Evolutionary conservation across 441 rosid genomes (phyloP).

Genomic region (Macaranga tanarius): DNA sequence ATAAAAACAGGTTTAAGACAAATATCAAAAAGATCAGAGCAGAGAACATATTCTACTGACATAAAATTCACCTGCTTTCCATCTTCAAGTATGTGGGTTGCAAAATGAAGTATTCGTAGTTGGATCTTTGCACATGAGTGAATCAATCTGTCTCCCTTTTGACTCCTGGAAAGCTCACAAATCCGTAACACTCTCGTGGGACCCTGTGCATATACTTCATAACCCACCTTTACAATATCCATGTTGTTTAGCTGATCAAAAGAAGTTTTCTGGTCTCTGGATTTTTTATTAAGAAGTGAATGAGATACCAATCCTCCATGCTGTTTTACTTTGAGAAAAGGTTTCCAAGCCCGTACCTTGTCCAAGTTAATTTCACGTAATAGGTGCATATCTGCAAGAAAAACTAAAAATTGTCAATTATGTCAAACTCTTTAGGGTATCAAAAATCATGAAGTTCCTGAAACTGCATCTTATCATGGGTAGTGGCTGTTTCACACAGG

Average conservation of each 20-base stretch:
- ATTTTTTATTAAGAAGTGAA: conserved; percentile 41
- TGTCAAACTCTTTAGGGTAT: background rate
- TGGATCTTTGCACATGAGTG: conserved; percentile 64
- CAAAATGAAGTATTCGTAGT: conserved; percentile 63
- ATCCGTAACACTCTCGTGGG: conserved; percentile 79
- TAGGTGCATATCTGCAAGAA: conserved; percentile 58
- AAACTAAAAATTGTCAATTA: conserved; percentile 19
- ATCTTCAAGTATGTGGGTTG: conserved; percentile 71
- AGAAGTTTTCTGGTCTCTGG: conserved; percentile 42
- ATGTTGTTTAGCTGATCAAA: conserved; percentile 40
- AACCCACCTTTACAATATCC: conserved; percentile 66
- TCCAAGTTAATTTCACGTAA: conserved; percentile 89
- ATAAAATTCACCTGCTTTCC: conserved; percentile 50
- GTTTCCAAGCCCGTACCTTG: conserved; percentile 93
- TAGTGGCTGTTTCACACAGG: background rate
- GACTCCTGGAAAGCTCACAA: conserved; percentile 65
- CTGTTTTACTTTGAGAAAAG: conserved; percentile 62
- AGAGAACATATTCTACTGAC: background rate
- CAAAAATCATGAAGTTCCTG: background rate
- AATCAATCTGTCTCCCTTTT: conserved; percentile 39
- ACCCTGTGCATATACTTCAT: conserved; percentile 96
- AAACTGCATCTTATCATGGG: background rate
- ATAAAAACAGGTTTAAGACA: background rate
- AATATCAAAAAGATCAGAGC: background rate
- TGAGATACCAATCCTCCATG: conserved; percentile 58